A percentile compares a stretch with the other conserved stretches of the same genome.
Conservation (phyloP, 257 asterid genomes). For the Solanum bulbocastanum region DNA sequence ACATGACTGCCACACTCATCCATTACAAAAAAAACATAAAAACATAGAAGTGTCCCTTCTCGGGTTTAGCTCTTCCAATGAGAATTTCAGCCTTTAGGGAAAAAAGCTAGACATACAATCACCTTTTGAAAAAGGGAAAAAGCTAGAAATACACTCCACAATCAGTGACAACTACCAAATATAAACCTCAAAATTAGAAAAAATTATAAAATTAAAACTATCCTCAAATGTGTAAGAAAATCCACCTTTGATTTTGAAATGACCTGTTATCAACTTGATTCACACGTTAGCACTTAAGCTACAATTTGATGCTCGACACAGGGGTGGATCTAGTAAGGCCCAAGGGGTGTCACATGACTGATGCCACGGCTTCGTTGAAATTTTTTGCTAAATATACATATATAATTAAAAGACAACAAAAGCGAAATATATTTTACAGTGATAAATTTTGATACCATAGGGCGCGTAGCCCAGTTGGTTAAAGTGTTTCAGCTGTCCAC, state of each 20-base stretch:
- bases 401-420: neutral
- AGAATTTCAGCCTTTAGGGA: neutral
- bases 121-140: neutral
- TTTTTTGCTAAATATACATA: neutral
- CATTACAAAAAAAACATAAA: neutral
- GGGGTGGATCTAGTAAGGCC: neutral
- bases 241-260: neutral
- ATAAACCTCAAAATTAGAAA: neutral
- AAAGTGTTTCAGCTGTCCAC: neutral
- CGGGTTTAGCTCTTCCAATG: neutral
- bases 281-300: neutral
- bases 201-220: neutral
- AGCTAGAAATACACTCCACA: neutral
- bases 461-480: neutral
- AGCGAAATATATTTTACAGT: neutral
- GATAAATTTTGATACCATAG: neutral
- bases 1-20: neutral
- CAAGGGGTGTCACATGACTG: neutral
- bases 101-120: neutral
- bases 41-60: neutral
- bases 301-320: neutral
- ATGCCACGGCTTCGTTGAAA: neutral
- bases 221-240: neutral
- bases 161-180: neutral
- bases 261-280: neutral